Percentiles rank a stretch among this genome's conserved stretches.
Evolutionary conservation across 177 flowering plant species (phyloP).

Genomic region (Vitis hybrid): DNA sequence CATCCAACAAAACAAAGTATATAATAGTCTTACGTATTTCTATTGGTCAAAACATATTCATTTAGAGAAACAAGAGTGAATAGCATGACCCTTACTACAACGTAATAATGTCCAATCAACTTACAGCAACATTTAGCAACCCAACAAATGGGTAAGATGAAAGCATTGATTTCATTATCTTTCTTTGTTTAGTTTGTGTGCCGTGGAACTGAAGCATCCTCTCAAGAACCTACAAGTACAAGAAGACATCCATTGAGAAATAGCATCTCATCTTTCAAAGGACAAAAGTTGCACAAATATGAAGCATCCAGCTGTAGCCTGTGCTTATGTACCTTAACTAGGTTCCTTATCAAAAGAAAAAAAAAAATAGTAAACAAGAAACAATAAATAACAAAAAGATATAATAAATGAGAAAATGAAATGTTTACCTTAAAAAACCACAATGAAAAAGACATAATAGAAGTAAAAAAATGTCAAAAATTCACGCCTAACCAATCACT

Average conservation of each 20-base stretch:
- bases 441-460: neutral
- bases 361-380: neutral
- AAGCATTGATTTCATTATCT: conserved; percentile 36
- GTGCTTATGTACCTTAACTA: too few species aligned
- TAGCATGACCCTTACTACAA: neutral
- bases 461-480: neutral
- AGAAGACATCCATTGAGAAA: conserved; percentile 2
- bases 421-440: too few species aligned
- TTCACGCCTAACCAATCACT: too few species aligned
- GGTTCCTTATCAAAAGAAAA: neutral
- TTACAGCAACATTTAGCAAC: conserved; percentile 85
- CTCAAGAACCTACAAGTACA: conserved; percentile 58
- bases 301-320: neutral
- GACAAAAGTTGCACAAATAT: neutral
- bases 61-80: neutral
- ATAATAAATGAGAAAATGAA: too few species aligned
- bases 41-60: neutral
- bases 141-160: conserved; percentile 60
- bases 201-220: conserved; percentile 66
- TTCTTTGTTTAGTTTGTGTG: conserved; percentile 15
- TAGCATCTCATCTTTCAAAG: neutral
- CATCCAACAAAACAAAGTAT: too few species aligned
- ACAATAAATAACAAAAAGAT: neutral
- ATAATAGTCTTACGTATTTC: too few species aligned
- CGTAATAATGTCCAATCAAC: conserved; percentile 22